Base-by-base conservation (phyloP, 352 stramenopile genomes). In the Phytophthora chlamydospora region DNA sequence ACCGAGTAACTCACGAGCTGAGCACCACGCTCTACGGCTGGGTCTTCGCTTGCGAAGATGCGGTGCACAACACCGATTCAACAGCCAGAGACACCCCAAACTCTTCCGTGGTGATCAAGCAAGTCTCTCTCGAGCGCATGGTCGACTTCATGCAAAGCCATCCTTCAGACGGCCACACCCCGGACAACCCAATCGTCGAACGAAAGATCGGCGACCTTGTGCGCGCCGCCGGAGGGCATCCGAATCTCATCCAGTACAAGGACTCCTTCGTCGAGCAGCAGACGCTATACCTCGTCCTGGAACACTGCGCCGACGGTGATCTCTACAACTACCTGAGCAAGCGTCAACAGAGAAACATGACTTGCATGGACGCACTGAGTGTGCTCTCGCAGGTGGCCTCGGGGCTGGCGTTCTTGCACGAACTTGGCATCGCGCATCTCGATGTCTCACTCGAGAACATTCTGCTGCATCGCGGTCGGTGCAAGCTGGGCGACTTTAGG, bases 381-480 rank as follows among this genome's bases (percentile, higher is more conserved):
- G 56, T 82, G n/a, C 35, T 76, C 14, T 43, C 32, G 24, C 69
- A 77, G 16, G 49, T 72, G 13, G 50, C 45, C 1, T 49, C 40
- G 2, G 69, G 54, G 2, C n/a, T 75, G 16, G 41, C 46, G 19
- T 76, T 68, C 40, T 17, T 76, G 33, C 68, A 76, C 38, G 47
- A 36, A 6, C 44, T 62, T 35, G 54, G 40, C 8, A 49, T 76
- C 33, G 76, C 76, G 24, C 76, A 86, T 47, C 70, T 71, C 3
- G 76, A 86, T 49, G n/a, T 86, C 8, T 83, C 74, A 19, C 60
- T 86, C 8, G 76, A 85, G 34, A 85, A 85, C 60, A 60, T 88
- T 21, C 61, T 85, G 10, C 32, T 85, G 17, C 29, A 49, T 35
- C 24, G 52, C 58, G 40, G 74, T 53, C 6, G 39, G 9, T 75